Conservation (phyloP, 192 early-diverging fungal genomes). For the Chytriomyces hyalinus region DNA sequence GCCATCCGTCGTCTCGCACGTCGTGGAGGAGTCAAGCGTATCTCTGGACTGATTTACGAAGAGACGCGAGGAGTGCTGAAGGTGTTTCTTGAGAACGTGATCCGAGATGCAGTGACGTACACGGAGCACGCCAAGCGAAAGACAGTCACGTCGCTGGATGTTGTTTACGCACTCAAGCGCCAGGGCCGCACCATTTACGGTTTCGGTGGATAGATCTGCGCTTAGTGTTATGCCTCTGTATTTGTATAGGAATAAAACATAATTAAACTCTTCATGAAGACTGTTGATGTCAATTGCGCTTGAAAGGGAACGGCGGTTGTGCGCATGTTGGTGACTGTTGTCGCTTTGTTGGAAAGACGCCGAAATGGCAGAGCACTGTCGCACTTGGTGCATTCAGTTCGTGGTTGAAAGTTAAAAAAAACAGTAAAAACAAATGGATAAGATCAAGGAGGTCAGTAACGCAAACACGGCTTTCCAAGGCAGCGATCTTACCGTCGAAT, state of each 20-base stretch:
- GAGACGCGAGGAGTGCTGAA: slow-evolving; percentile 98
- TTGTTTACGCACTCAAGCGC: slow-evolving; percentile 97
- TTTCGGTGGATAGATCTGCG: slow-evolving; percentile 19
- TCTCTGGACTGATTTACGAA: slow-evolving; percentile 99
- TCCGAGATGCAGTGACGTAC: slow-evolving; percentile 98
- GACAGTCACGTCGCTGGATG: slow-evolving; percentile 99
- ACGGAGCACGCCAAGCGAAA: slow-evolving; percentile 99
- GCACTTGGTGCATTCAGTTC: too few species aligned
- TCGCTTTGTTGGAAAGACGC: too few species aligned
- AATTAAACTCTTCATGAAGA: background rate
- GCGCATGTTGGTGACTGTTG: too few species aligned
- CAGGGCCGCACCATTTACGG: slow-evolving; percentile 90
- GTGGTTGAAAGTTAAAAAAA: too few species aligned
- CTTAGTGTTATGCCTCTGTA: background rate
- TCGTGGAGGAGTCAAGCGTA: slow-evolving; percentile 99
- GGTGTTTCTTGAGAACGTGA: slow-evolving; percentile 98
- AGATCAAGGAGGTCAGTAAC: too few species aligned
- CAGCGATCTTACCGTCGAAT: too few species aligned
- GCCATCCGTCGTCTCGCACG: slow-evolving; percentile 88
- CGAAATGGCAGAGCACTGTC: too few species aligned
- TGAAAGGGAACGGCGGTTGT: too few species aligned
- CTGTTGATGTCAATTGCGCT: too few species aligned
- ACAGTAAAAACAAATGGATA: too few species aligned
- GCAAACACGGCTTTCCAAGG: too few species aligned
- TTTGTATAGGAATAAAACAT: background rate